A percentile compares a stretch with the other conserved stretches of the same genome.
Conservation (phyloP, 192 early-diverging fungal genomes). For the Allomyces javanicus region DNA sequence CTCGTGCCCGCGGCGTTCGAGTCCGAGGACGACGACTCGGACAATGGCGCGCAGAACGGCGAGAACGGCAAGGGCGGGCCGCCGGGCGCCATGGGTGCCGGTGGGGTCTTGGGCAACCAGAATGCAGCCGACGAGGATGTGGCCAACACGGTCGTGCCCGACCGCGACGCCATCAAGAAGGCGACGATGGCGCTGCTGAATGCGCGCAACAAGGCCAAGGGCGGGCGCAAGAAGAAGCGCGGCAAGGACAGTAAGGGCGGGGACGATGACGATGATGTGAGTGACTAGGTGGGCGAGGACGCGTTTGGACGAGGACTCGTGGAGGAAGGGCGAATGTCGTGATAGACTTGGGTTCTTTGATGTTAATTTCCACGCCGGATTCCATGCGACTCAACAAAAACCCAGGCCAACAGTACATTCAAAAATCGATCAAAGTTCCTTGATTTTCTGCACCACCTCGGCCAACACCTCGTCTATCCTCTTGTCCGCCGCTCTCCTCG, state of each 20-base stretch:
- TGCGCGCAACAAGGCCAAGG: constrained; percentile 33
- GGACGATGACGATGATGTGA: constrained; percentile 18
- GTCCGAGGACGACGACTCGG: constrained; percentile 13
- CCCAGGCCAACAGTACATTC: too few relatives aligned
- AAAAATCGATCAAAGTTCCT: too few relatives aligned
- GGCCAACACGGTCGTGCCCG: constrained; percentile 30
- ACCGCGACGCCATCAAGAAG: constrained; percentile 41
- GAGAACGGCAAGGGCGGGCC: constrained; percentile 2
- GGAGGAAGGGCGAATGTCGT: too few relatives aligned
- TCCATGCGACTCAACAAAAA: too few relatives aligned
- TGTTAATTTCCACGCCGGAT: too few relatives aligned
- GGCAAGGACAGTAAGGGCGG: constrained; percentile 9
- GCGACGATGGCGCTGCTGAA: constrained; percentile 36
- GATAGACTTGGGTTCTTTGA: too few relatives aligned
- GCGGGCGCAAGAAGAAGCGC: constrained; percentile 36
- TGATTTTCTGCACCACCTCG: too few relatives aligned
- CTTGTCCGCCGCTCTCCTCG: too few relatives aligned
- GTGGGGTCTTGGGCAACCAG: too few relatives aligned
- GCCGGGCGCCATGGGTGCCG: constrained; percentile 3
- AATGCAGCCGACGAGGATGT: constrained; percentile 33
- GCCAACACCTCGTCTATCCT: too few relatives aligned
- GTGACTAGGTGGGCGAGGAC: not conserved
- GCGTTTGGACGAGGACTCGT: too few relatives aligned
- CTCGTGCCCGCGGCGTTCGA: constrained; percentile 35
- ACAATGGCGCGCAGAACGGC: constrained; percentile 17